phyloP scores from a whole-genome alignment of 2,329 filamentous ascomycete species.

The Cytospora chrysosperma region DNA sequence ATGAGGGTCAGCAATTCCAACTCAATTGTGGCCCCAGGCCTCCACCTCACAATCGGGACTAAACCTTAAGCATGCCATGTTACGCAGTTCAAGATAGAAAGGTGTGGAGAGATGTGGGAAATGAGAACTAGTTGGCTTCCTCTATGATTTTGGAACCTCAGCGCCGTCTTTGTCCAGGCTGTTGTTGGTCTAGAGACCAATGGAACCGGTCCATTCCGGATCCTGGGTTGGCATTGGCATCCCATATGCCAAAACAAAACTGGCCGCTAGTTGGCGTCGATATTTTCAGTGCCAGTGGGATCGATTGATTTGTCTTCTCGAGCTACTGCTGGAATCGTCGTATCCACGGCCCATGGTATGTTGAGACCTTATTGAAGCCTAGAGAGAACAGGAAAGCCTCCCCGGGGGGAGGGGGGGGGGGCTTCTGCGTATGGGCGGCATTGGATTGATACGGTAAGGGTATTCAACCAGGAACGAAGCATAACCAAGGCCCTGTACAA shows the following conservation, averaged over 20 bases:
- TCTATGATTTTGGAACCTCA: conserved; percentile 6
- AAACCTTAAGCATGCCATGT: too few species aligned
- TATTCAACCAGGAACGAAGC: neutral
- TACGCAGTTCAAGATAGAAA: neutral
- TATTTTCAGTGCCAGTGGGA: neutral
- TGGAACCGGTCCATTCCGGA: neutral
- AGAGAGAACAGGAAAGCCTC: too few species aligned
- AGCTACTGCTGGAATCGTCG: too few species aligned
- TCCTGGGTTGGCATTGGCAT: neutral
- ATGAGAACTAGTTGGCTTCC: conserved; percentile 3
- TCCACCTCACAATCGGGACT: too few species aligned
- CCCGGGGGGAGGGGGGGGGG: too few species aligned
- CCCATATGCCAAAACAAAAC: conserved; percentile 1
- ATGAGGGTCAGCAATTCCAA: too few species aligned
- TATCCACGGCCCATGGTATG: too few species aligned
- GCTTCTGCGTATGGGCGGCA: neutral
- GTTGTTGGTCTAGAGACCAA: neutral
- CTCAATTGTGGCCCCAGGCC: too few species aligned
- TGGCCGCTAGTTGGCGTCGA: too few species aligned
- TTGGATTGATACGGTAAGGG: neutral
- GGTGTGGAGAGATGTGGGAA: neutral
- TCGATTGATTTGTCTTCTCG: too few species aligned
- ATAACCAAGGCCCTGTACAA: neutral
- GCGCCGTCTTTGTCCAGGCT: conserved; percentile 3
- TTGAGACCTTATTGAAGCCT: too few species aligned